These are phyloP conservation scores for Anisogramma anomala DNA, from an alignment of 2,329 filamentous ascomycete species.

Conservation along the genomic window DNA sequence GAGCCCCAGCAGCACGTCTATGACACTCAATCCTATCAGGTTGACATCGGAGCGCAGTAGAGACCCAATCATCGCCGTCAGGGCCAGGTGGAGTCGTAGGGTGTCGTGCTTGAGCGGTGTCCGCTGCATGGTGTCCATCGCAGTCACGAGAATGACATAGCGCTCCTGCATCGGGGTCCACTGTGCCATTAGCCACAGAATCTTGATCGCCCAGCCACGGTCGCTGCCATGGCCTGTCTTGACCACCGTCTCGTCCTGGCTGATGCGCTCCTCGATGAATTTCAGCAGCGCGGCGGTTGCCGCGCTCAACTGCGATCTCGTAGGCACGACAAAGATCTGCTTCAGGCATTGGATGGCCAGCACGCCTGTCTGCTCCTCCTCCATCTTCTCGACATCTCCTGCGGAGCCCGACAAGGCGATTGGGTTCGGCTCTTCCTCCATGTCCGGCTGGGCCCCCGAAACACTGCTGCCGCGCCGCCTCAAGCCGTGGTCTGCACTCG, in stretches of 20 bases:
- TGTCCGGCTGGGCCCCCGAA: conserved; percentile 65
- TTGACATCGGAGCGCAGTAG: conserved; percentile 82
- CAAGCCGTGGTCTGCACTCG: conserved; percentile 50
- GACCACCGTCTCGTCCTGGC: conserved; percentile 42
- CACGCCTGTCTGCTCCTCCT: conserved; percentile 78
- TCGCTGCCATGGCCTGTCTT: conserved; percentile 34
- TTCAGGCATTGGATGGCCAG: conserved; percentile 78
- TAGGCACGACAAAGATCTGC: conserved; percentile 73
- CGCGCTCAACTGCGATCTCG: conserved; percentile 66
- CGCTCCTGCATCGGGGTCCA: conserved; percentile 94
- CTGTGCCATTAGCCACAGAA: conserved; percentile 67
- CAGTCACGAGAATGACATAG: conserved; percentile 75
- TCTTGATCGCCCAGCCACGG: conserved; percentile 66
- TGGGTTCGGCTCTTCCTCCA: conserved; percentile 49
- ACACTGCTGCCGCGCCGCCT: conserved; percentile 67
- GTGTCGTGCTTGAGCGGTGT: conserved; percentile 59
- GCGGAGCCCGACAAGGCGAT: conserved; percentile 69
- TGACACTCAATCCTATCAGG: conserved; percentile 88
- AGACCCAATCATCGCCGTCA: conserved; percentile 69
- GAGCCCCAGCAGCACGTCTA: conserved; percentile 81
- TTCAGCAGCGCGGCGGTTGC: conserved; percentile 63
- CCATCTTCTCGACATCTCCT: conserved; percentile 77
- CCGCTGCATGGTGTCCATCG: conserved; percentile 63
- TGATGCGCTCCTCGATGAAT: conserved; percentile 56
- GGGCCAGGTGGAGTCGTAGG: conserved; percentile 59